Conservation (phyloP, 371 early-diverging fungal genomes). For the Dinochytrium kinnereticum region DNA sequence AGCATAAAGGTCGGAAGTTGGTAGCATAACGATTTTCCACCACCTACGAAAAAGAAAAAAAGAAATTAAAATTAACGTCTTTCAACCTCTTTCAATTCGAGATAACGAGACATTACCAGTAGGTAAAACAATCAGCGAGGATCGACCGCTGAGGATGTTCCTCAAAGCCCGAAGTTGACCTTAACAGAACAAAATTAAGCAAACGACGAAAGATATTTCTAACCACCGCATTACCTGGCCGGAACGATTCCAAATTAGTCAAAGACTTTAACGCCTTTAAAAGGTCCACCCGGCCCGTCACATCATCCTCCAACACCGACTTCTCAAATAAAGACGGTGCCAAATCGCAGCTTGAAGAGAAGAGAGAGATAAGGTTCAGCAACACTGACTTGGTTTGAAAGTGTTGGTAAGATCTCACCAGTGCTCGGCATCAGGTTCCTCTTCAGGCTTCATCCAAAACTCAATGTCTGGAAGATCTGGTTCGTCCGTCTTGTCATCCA, state of each 20-base stretch:
- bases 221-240: constrained; percentile 20
- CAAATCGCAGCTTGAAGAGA: no score
- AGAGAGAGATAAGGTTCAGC: no score
- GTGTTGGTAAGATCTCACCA: not conserved
- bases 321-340: not conserved
- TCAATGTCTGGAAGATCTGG: not conserved
- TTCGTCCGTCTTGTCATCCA: not conserved
- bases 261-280: not conserved
- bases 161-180: constrained; percentile 55
- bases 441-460: not conserved
- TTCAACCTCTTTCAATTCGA: no score
- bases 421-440: not conserved
- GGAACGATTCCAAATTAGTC: not conserved
- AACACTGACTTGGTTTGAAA: no score
- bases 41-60: constrained; percentile 46
- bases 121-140: constrained; percentile 62
- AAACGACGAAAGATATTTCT: not conserved
- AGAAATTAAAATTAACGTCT: not conserved
- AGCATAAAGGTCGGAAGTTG: constrained; percentile 76
- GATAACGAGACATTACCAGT: no score
- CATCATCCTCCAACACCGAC: not conserved
- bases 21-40: constrained; percentile 82
- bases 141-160: constrained; percentile 53
- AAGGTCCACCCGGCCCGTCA: not conserved
- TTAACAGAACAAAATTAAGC: constrained; percentile 10